Evolutionary conservation across 352 stramenopile genomes (phyloP), one percentile per base, ranked within the genome.

Genomic region (Phytophthora colocasiae): DNA sequence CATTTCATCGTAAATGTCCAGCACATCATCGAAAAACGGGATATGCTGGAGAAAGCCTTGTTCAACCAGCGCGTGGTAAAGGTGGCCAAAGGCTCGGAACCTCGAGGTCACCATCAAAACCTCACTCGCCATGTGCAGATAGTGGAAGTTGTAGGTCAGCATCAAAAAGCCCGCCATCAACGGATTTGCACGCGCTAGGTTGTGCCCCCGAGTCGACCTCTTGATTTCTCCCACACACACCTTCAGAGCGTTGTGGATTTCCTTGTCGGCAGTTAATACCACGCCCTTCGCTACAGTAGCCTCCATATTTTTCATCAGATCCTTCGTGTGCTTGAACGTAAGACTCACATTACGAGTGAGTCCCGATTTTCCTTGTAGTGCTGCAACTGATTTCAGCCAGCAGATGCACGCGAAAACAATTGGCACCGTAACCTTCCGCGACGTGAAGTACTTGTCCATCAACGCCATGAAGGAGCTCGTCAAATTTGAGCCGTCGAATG

Each of bases 361-460:
- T 1, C 65, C 64, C 3, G 41, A 49, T 10, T 78, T 43, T 38
- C 73, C 64, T 39, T 80, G 60, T 2, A 80, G 61, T 26, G 59
- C 71, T 1, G 64, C 60, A 0, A 73, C 64, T 11, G 69, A 69
- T 26, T 73, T 74, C 8, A 77, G 9, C 69, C 69, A 80, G 65
- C 73, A 77, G 11, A 71, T 65, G 31, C 58, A 68, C 4, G 56
- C 44, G 29, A 80, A 77, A 24, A 73, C 64, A 5, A 80, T 41
- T 1, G 62, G 64, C 10, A 80, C 26, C 0, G 56, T 68, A 27
- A 71, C 60, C 29, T 56, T 49, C 22, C 49, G 59, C 5, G 47
- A 73, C 10, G 56, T 66, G 40, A 80, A 75, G 19, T 54, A 80
- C 44, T 69, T 39, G 8, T 69, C 68, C 41, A 75, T 61, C n/a